Evolutionary conservation across 2,329 filamentous ascomycete genomes (phyloP), one percentile per base, ranked within the genome.

Genomic region (Exserohilum turcica): DNA sequence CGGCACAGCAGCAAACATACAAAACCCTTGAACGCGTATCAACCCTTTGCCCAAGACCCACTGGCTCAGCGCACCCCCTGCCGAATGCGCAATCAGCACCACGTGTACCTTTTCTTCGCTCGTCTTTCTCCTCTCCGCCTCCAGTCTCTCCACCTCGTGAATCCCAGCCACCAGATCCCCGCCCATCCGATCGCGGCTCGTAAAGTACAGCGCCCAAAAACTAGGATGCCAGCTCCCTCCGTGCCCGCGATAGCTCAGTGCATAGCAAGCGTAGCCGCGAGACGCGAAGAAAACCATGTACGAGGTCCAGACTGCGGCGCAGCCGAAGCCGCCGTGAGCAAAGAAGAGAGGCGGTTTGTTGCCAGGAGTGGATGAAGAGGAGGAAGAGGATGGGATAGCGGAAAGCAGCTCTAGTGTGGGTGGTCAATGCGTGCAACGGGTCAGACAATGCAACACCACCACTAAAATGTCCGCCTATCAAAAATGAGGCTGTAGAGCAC

Each of bases 321-420:
- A 75, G 35, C 81, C 82, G 74, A 83, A 82, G 43, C 81, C 81
- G 33, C 82, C 82, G 57, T 84, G 82, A 29, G 78, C 72, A 67
- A 84, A 83, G 70, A 83, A 77, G 10, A 84, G 65, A 2, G 79
- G 76, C 8, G 75, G 65, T 12, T 66, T 63, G 38, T 12, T 8
- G 9, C n/a, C n/a, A n/a, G n/a, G n/a, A n/a, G n/a, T n/a, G n/a
- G n/a, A n/a, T n/a, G n/a, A n/a, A n/a, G n/a, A n/a, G n/a, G 38
- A 27, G 7, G 27, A 47, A 18, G 24, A 42, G 6, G 59, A 47
- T 1, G 77, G 75, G 12, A 66, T 59, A n/a, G 76, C 77, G 51
- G 72, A 74, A n/a, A n/a, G n/a, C n/a, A n/a, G n/a, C n/a, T n/a
- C n/a, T n/a, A n/a, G n/a, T n/a, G n/a, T n/a, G n/a, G n/a, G n/a